A percentile compares a stretch with the other conserved stretches of the same genome.
phyloP scores from a whole-genome alignment of 148 eudicot species.

The Mesembryanthemum crystallinum region DNA sequence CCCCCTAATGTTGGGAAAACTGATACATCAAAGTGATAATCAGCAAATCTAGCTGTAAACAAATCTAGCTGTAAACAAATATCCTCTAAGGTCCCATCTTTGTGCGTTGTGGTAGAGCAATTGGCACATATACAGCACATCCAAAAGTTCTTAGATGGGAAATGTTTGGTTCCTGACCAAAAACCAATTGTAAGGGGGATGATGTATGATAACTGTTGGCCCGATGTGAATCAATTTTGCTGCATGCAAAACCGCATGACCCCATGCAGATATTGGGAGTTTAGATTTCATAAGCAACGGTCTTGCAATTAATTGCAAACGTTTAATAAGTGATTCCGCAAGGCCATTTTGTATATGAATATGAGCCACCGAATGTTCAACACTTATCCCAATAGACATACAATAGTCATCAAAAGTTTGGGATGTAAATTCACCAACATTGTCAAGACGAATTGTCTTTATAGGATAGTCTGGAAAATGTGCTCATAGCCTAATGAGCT shows the following conservation, averaged over 20 bases:
- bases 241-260: constrained; percentile 3
- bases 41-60: background rate
- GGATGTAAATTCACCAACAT: background rate
- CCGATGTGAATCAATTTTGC: background rate
- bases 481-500: background rate
- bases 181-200: background rate
- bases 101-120: background rate
- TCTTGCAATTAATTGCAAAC: background rate
- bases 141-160: constrained; percentile 1
- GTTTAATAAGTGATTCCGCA: background rate
- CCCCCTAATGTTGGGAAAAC: too few species aligned
- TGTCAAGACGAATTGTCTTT: background rate
- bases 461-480: background rate
- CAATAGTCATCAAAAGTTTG: too few species aligned
- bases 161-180: background rate
- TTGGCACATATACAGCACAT: constrained; percentile 4
- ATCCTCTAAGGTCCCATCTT: constrained; percentile 8
- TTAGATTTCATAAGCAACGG: background rate
- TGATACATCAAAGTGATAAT: too few species aligned
- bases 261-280: background rate
- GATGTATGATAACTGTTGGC: background rate
- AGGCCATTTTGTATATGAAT: background rate
- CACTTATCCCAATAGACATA: background rate
- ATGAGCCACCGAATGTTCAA: background rate
- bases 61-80: constrained; percentile 14